Conservation (phyloP, 1,139 yeast species). For the Scheffersomyces lignicola region DNA sequence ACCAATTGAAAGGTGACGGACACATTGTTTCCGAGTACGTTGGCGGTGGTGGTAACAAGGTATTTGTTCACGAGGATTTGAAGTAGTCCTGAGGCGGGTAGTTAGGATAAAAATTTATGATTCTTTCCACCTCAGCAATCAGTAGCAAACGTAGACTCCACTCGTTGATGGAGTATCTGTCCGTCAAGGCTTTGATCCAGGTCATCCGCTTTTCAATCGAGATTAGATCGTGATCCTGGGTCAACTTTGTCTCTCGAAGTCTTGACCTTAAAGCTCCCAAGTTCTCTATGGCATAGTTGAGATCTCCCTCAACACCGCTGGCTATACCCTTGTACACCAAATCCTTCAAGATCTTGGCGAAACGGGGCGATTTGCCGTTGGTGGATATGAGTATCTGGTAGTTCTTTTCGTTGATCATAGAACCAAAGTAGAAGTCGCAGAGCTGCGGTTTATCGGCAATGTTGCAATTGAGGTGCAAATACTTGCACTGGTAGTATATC, state of each 20-base stretch:
- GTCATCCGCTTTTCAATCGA: constrained; percentile 67
- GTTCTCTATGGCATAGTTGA: constrained; percentile 62
- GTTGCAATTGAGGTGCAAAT: constrained; percentile 63
- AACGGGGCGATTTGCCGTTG: constrained; percentile 79
- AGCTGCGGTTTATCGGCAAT: constrained; percentile 82
- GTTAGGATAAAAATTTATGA: constrained; percentile 38
- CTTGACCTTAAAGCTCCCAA: constrained; percentile 58
- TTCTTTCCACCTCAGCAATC: constrained; percentile 22
- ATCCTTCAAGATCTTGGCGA: constrained; percentile 66
- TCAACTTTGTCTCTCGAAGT: constrained; percentile 44
- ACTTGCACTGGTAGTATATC: constrained; percentile 62
- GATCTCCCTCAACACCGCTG: constrained; percentile 26
- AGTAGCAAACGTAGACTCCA: constrained; percentile 50
- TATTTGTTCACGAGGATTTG: constrained; percentile 72
- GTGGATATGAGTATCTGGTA: constrained; percentile 83
- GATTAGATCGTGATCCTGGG: constrained; percentile 47
- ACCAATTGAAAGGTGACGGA: constrained; percentile 87
- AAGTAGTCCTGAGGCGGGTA: constrained; percentile 45
- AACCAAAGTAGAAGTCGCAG: constrained; percentile 87
- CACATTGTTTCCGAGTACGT: constrained; percentile 88
- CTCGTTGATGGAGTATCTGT: constrained; percentile 54
- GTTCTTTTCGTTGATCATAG: constrained; percentile 74
- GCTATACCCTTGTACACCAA: constrained; percentile 49
- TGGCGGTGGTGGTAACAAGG: constrained; percentile 87
- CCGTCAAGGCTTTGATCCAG: constrained; percentile 71